These are phyloP conservation scores for Apiospora phragmitis DNA, from an alignment of 2,329 filamentous ascomycete genomes.

Conservation along the genomic window DNA sequence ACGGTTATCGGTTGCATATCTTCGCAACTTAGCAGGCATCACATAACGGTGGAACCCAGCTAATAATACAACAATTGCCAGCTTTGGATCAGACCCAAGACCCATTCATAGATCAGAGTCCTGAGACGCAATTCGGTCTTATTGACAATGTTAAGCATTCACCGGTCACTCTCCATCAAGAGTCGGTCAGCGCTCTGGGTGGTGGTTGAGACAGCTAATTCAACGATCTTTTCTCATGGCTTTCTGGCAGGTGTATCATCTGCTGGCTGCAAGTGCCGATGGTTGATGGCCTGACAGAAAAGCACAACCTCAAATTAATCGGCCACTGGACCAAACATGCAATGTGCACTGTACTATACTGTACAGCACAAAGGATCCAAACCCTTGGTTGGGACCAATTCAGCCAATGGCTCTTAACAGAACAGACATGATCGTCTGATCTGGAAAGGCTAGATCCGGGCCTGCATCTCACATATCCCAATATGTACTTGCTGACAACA, in stretches of 20 bases:
- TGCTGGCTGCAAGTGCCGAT: background rate
- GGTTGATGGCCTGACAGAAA: background rate
- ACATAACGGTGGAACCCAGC: background rate
- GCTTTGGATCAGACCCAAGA: background rate
- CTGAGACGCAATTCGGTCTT: background rate
- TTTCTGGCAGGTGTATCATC: background rate
- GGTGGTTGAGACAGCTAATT: background rate
- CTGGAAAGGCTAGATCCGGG: slow-evolving; percentile 6
- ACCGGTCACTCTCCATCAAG: background rate
- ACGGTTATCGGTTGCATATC: background rate
- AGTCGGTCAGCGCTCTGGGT: background rate
- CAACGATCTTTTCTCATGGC: background rate
- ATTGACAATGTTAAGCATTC: background rate
- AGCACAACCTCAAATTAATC: background rate
- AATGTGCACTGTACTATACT: background rate
- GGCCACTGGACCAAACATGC: background rate
- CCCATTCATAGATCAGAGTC: background rate
- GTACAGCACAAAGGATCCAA: background rate
- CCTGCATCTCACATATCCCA: background rate
- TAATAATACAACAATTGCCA: background rate
- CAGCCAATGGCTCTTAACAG: background rate
- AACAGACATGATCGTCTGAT: background rate
- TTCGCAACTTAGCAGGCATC: background rate
- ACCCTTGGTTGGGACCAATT: background rate
- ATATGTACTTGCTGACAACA: background rate